Base-by-base conservation (phyloP, 2,329 filamentous ascomycete species). In the Remersonia thermophila region DNA sequence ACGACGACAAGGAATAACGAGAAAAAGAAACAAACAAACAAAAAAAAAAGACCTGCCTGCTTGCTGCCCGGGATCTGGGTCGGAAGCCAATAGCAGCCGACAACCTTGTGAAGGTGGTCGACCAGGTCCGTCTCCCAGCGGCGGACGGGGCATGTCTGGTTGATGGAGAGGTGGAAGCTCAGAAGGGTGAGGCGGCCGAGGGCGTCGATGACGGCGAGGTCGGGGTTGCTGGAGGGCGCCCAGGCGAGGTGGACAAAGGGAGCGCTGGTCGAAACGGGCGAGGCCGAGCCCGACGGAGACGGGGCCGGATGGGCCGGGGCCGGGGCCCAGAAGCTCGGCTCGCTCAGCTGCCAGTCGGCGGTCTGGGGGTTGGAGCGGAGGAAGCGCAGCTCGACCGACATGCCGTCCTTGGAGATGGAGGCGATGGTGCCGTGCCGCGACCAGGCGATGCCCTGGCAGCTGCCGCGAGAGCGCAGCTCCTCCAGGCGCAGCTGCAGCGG, bases 381-480 rank as follows among this genome's bases (percentile, higher is more conserved):
- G 52, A 83, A 79, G 40, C 79, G 76, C 31, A 93, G 66, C 51
- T 82, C 76, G 35, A 95, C 63, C 11, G 67, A 69, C 32, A 70
- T 69, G 18, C 83, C 81, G 57, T 87, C 80, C 12, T 73, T 62
- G 14, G 78, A 73, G 46, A 96, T 80, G 36, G 79, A 80, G 18
- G 87, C 87, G 47, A 96, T 83, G 41, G 80, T 85, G 30, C 89
- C 89, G 42, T 77, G 73, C 50, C 79, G 86, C 9, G 89, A 94
- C 87, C 89, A 96, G 20, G 82, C 77, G 36, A 95, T 71, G 45
- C 75, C 76, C 54, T 86, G 81, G 66, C 79, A 84, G 55, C 83
- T 91, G 12, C 85, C 85, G 40, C 73, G 73, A 39, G 70, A 65
- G 46, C 81, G 75, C 48, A 91, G 65, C 51, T 93, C 82, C 54